These are phyloP conservation scores for Metarhizium guizhouense DNA, from an alignment of 2,329 filamentous ascomycete genomes.

Conservation along the genomic window DNA sequence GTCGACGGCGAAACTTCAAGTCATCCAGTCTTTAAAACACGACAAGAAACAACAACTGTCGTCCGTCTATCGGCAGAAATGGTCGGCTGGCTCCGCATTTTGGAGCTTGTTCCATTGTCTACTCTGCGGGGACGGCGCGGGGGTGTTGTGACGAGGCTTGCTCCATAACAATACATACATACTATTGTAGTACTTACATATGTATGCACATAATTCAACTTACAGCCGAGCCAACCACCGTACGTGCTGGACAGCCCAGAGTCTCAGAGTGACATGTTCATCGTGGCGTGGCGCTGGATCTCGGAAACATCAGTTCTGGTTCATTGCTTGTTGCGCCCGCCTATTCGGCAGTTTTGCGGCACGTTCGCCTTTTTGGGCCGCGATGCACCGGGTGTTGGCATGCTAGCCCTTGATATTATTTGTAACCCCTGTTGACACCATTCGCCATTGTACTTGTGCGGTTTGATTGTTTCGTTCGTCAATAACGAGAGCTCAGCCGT, in stretches of 20 bases:
- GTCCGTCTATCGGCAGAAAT: no score
- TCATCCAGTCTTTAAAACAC: background rate
- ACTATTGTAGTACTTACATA: no score
- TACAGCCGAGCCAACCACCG: background rate
- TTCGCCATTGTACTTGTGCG: background rate
- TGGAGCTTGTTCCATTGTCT: background rate
- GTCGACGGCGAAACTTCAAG: background rate
- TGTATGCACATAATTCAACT: background rate
- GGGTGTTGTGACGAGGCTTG: background rate
- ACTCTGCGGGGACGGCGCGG: background rate
- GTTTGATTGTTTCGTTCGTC: no score
- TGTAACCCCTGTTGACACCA: background rate
- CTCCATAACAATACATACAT: no score
- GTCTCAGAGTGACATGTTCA: background rate
- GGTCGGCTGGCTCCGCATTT: background rate
- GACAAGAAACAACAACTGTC: background rate
- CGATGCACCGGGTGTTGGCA: background rate
- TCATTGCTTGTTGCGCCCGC: background rate
- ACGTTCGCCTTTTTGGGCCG: background rate
- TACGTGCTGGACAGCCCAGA: background rate
- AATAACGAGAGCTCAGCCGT: slow-evolving; percentile 11
- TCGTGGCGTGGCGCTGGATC: background rate
- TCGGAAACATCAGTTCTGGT: background rate
- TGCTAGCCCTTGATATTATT: background rate
- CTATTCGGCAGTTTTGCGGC: slow-evolving; percentile 6